Conservation (phyloP, 108 stramenopile species). For the Skeletonema costatum region DNA sequence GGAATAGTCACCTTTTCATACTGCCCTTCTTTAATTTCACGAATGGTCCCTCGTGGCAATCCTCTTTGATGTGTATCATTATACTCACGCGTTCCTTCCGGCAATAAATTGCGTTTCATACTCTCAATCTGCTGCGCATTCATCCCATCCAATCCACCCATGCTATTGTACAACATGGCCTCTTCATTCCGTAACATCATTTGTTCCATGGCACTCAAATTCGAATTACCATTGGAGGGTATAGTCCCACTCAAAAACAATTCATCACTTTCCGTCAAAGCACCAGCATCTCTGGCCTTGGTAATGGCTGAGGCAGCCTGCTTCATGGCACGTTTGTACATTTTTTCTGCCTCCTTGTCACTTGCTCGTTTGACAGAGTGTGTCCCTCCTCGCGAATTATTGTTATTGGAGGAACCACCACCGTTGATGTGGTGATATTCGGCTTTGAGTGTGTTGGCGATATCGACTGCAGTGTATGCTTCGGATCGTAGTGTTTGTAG, state of each 20-base stretch:
- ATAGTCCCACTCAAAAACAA: constrained; percentile 13
- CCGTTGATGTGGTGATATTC: constrained; percentile 25
- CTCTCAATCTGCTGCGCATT: constrained; percentile 45
- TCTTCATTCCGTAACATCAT: constrained; percentile 26
- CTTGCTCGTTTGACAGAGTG: constrained; percentile 65
- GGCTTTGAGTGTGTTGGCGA: constrained; percentile 59
- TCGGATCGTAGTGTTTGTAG: constrained; percentile 56
- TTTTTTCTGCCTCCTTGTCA: constrained; percentile 61
- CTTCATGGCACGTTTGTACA: constrained; percentile 65
- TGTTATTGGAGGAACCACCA: background rate
- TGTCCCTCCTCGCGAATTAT: constrained; percentile 44
- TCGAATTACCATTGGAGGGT: constrained; percentile 10
- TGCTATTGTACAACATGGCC: background rate
- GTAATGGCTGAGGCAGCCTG: constrained; percentile 63
- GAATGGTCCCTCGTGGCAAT: constrained; percentile 65
- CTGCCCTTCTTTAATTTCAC: constrained; percentile 67
- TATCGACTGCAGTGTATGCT: constrained; percentile 65
- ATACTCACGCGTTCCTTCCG: constrained; percentile 69
- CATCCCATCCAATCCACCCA: constrained; percentile 39
- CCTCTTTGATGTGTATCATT: constrained; percentile 44
- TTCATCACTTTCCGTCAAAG: constrained; percentile 64
- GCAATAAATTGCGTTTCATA: constrained; percentile 61
- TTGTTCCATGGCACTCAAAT: constrained; percentile 21
- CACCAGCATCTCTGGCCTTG: constrained; percentile 77
- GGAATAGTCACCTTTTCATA: constrained; percentile 87